Evolutionary conservation across 176 grass and related monocot genomes (phyloP), one percentile per base, ranked within the genome.

Genomic region (Bonia amplexicaulis): DNA sequence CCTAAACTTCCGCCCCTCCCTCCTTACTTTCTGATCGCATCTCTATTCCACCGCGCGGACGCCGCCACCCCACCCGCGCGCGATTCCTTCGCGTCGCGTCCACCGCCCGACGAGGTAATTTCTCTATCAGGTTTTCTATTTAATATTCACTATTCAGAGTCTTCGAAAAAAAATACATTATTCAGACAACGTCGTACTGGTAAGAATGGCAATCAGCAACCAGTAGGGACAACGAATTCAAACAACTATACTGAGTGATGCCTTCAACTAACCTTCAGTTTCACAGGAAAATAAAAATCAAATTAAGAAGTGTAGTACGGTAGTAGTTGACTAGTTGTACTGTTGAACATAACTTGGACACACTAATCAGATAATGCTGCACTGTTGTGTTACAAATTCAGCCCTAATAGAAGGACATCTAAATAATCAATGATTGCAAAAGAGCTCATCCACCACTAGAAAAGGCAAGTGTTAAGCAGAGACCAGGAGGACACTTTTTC

Each of bases 291-390:
- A 31, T 51, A 42, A 66, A 57, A 27, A 65, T 6, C 23, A 66
- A 88, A 77, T 49, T 22, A 60, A n/a, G 45, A 73, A 33, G 57
- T 72, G 42, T 61, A 62, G 31, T 33, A 33, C 31, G 1, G 31
- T 33, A 33, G 13, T 35, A 17, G 27, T 65, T 33, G 14, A 65
- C 62, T 8, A 63, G 37, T 46, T 46, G 6, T 15, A 44, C 33
- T 48, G 68, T 60, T 71, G 53, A 71, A 83, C 54, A 73, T 73
- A 57, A 47, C 62, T 83, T 47, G n/a, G 35, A 53, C 65, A 78
- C 51, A 25, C 14, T n/a, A 40, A 52, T 40, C 44, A 22, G 22
- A 66, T 13, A 60, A 49, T 39, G 42, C 9, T 46, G 63, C 31
- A 53, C 70, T 55, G 27, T 57, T 46, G 77, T 79, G 47, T 57